These are phyloP conservation scores for Bryum argenteum DNA, from an alignment of 225 moss, liverwort and hornwort species.

Conservation along the genomic window DNA sequence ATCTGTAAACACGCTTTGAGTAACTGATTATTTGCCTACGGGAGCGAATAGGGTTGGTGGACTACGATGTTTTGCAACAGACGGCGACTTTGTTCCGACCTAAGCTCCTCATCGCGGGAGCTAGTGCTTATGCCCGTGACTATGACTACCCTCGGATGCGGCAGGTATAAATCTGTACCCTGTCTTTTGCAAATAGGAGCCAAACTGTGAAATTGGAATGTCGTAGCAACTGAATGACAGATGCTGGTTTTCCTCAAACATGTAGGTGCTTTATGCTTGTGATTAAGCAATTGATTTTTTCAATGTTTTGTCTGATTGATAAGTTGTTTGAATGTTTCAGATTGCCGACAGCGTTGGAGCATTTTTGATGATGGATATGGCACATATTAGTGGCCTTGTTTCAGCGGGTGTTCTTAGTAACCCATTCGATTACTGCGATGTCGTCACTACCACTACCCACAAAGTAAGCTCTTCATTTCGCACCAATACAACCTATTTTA, in stretches of 20 bases:
- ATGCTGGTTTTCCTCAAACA: not conserved
- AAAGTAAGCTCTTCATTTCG: slow-evolving; percentile 55
- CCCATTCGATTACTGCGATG: slow-evolving; percentile 76
- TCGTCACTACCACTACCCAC: slow-evolving; percentile 89
- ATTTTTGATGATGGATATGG: slow-evolving; percentile 96
- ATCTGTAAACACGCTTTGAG: not conserved
- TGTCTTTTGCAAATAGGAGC: not conserved
- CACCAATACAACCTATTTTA: not conserved
- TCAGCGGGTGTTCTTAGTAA: slow-evolving; percentile 70
- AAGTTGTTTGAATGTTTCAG: slow-evolving; percentile 43
- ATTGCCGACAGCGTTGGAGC: slow-evolving; percentile 89
- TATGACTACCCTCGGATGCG: slow-evolving; percentile 89
- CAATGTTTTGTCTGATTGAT: slow-evolving; percentile 11
- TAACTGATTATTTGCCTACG: slow-evolving; percentile 21
- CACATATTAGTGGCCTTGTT: slow-evolving; percentile 91
- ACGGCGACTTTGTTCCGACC: slow-evolving; percentile 78
- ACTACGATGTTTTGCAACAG: slow-evolving; percentile 78
- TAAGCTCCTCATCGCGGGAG: slow-evolving; percentile 81
- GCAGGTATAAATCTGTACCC: slow-evolving; percentile 44
- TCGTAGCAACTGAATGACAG: not conserved
- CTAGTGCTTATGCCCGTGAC: slow-evolving; percentile 89
- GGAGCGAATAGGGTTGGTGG: slow-evolving; percentile 62
- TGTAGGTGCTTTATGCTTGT: slow-evolving; percentile 9
- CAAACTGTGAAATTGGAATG: slow-evolving; percentile 14
- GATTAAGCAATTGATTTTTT: slow-evolving; percentile 10